These are phyloP conservation scores for Didymosphaeria variabile DNA, from an alignment of 2,329 filamentous ascomycete species.

Conservation along the genomic window DNA sequence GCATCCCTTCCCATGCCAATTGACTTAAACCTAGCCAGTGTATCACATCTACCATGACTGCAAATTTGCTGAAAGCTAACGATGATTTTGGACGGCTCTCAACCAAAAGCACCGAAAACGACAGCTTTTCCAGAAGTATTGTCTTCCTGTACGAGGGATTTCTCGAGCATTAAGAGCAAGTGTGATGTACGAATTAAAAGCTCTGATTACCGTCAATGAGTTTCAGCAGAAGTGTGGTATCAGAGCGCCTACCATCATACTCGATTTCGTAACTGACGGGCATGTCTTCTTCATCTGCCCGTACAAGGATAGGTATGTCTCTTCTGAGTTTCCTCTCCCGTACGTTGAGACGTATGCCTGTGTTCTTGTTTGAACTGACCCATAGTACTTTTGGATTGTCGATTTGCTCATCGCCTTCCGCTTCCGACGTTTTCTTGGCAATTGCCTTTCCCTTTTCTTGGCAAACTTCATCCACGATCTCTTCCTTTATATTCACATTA, in stretches of 20 bases:
- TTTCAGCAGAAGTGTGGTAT: neutral
- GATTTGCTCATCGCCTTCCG: constrained; percentile 14
- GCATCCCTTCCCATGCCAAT: too few species aligned
- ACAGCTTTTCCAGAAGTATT: constrained; percentile 71
- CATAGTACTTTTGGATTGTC: constrained; percentile 65
- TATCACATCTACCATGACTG: too few species aligned
- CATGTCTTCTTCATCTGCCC: constrained; percentile 70
- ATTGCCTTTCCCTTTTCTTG: constrained; percentile 37
- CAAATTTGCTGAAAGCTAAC: too few species aligned
- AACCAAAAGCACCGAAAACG: constrained; percentile 65
- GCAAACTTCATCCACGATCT: constrained; percentile 35
- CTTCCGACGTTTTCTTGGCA: constrained; percentile 23
- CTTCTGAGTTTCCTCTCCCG: constrained; percentile 58
- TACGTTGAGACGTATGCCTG: constrained; percentile 75
- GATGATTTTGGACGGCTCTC: neutral
- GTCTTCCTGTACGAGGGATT: constrained; percentile 68
- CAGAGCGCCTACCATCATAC: constrained; percentile 69
- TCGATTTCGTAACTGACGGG: constrained; percentile 75
- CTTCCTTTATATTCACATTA: constrained; percentile 24
- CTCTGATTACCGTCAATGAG: constrained; percentile 24
- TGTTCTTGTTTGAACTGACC: constrained; percentile 69
- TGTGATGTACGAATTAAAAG: constrained; percentile 45
- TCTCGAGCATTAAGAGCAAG: constrained; percentile 64
- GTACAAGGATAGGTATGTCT: constrained; percentile 64
- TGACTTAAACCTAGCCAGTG: too few species aligned